Evolutionary conservation across 345 rosid species (phyloP).

Genomic region (Salix brachista): DNA sequence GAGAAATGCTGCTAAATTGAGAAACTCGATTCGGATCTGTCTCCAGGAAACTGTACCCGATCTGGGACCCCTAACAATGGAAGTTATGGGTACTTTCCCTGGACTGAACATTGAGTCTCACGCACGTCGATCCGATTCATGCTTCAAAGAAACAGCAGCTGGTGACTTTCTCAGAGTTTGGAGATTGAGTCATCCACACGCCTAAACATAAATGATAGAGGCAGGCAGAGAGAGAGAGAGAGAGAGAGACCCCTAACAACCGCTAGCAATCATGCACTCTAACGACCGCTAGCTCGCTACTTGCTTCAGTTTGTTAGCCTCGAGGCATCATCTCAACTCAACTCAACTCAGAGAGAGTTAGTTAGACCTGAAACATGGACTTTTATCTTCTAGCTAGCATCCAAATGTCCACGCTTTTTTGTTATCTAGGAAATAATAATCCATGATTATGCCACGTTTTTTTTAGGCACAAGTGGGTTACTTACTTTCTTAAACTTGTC

Average conservation of each 20-base stretch:
- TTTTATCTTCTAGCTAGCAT: background rate
- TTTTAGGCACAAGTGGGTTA: too few species aligned
- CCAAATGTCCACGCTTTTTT: background rate
- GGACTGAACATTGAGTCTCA: slow-evolving; percentile 18
- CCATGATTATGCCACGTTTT: too few species aligned
- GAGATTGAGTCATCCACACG: slow-evolving; percentile 36
- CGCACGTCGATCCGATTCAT: slow-evolving; percentile 1
- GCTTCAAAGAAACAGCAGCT: background rate
- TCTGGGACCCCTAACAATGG: too few species aligned
- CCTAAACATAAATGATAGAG: background rate
- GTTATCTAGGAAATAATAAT: too few species aligned
- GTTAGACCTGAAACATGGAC: background rate
- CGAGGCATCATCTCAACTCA: background rate
- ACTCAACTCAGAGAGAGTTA: background rate
- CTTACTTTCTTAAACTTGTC: too few species aligned
- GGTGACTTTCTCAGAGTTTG: background rate
- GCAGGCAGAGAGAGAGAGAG: background rate
- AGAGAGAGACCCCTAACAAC: slow-evolving; percentile 12
- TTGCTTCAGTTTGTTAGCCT: slow-evolving; percentile 13
- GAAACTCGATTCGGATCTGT: too few species aligned
- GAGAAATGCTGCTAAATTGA: too few species aligned
- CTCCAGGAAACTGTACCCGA: too few species aligned
- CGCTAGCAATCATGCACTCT: slow-evolving; percentile 26
- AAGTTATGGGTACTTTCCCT: background rate
- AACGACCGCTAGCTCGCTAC: slow-evolving; percentile 13